phyloP scores from a whole-genome alignment of 2,329 filamentous ascomycete genomes.

The Sclerotiophoma versabilis region DNA sequence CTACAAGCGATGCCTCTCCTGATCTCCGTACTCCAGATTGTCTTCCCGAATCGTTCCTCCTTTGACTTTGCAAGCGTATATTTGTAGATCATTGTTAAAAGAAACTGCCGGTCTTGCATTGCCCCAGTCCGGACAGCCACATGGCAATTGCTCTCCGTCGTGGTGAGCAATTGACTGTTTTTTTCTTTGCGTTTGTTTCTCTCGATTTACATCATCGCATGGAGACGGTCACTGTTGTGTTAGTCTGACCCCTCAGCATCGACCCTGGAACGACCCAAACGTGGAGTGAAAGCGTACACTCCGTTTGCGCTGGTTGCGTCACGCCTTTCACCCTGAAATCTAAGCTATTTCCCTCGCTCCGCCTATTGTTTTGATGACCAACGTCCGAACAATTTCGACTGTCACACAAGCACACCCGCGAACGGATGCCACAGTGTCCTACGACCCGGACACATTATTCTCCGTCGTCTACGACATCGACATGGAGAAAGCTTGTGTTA shows the following conservation, averaged over 20 bases:
- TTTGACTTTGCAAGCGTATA: neutral
- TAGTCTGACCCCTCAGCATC: neutral
- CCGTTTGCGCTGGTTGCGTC: neutral
- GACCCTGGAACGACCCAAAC: neutral
- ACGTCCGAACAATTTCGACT: neutral
- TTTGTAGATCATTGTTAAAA: too few relatives aligned
- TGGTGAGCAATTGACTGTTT: neutral
- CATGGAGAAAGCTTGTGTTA: constrained; percentile 27
- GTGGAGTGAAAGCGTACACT: constrained; percentile 2
- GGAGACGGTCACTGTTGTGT: too few relatives aligned
- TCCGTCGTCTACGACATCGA: neutral
- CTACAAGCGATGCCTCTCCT: neutral
- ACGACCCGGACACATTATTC: neutral
- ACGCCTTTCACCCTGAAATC: neutral
- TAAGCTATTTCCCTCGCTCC: neutral
- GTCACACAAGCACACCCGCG: neutral
- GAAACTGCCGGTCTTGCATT: neutral
- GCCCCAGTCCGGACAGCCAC: neutral
- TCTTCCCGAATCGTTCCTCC: too few relatives aligned
- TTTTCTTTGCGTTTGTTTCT: too few relatives aligned
- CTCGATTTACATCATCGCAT: too few relatives aligned
- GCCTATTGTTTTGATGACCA: neutral
- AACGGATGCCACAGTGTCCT: neutral
- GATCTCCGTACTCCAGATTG: too few relatives aligned
- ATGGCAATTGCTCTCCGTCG: neutral